phyloP scores from a whole-genome alignment of 352 stramenopile genomes.

The Globisporangium viniferum region DNA sequence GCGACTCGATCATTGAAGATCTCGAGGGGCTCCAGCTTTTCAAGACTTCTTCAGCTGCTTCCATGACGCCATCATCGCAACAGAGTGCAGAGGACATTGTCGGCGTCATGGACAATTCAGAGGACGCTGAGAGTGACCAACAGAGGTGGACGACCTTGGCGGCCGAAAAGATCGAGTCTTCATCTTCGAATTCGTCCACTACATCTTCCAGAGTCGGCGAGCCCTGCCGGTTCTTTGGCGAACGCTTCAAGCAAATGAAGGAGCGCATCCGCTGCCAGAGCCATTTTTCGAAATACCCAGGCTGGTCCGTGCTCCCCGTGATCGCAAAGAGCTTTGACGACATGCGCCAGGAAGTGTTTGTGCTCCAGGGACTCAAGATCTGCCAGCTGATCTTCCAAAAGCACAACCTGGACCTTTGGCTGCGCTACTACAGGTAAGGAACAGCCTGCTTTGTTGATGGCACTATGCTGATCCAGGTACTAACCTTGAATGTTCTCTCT shows the following conservation, averaged over 20 bases:
- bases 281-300: slow-evolving; percentile 50
- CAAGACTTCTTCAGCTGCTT: background rate
- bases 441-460: background rate
- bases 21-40: slow-evolving; percentile 27
- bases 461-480: background rate
- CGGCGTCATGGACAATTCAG: slow-evolving; percentile 4
- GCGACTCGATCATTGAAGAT: slow-evolving; percentile 33
- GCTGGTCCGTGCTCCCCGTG: slow-evolving; percentile 87
- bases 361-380: slow-evolving; percentile 93
- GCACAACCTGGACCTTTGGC: slow-evolving; percentile 85
- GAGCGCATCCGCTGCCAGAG: slow-evolving; percentile 78
- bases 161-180: background rate
- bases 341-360: slow-evolving; percentile 95
- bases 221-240: slow-evolving; percentile 52
- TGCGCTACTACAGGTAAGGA: slow-evolving; percentile 86
- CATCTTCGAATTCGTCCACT: slow-evolving; percentile 3
- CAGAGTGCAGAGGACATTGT: slow-evolving; percentile 29
- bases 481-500: background rate
- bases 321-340: slow-evolving; percentile 99
- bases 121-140: background rate
- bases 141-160: slow-evolving; percentile 15
- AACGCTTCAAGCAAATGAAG: slow-evolving; percentile 90
- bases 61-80: slow-evolving; percentile 19
- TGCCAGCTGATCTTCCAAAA: slow-evolving; percentile 93
- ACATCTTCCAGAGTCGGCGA: slow-evolving; percentile 17